Evolutionary conservation across 805 yeast genomes (phyloP), one percentile per base, ranked within the genome.

Genomic region (Monosporozyma siamensis): DNA sequence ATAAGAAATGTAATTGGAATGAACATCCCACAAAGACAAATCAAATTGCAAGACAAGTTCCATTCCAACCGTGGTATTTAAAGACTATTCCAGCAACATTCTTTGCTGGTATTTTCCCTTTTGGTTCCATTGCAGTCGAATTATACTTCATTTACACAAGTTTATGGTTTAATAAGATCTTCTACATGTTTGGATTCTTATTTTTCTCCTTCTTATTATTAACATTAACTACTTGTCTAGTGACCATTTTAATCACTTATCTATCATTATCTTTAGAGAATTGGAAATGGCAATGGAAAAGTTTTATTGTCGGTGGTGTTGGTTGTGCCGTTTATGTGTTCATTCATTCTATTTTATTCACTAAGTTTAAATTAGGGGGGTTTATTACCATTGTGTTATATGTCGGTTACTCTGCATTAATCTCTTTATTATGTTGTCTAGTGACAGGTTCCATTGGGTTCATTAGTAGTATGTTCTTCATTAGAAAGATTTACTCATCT

Each of bases 231-330:
- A 82, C 95, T 11, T 71, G 82, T 11, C 70, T 89, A 46, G 87
- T 88, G 24, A 81, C 96, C 0, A 69, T 88, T 18, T 69, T 90
- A 55, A 74, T 87, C 63, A 77, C 82, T 22, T 92, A 92, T 64
- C 82, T 85, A 68, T 75, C 87, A 4, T 72, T 92, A 50, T 86
- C 95, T 59, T 69, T 86, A 40, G 98, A 92, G 61, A 86, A 92
- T 63, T 89, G 94, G 70, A 78, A 80, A 63, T 92, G 98, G 98
- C 97, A 90, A 59, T 92, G 98, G 98, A 79, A 89, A 63, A 77
- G 95, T 3, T 76, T 82, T 55, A 75, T 87, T 46, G 85, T 95
- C 22, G 97, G 95, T 34, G 92, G 96, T 30, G 78, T 90, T 54
- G 94, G 97, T 25, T 82, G 95, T 60, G 74, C 95, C 0, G 52